Conservation (phyloP, 805 yeast genomes). For the Candida adriatica region DNA sequence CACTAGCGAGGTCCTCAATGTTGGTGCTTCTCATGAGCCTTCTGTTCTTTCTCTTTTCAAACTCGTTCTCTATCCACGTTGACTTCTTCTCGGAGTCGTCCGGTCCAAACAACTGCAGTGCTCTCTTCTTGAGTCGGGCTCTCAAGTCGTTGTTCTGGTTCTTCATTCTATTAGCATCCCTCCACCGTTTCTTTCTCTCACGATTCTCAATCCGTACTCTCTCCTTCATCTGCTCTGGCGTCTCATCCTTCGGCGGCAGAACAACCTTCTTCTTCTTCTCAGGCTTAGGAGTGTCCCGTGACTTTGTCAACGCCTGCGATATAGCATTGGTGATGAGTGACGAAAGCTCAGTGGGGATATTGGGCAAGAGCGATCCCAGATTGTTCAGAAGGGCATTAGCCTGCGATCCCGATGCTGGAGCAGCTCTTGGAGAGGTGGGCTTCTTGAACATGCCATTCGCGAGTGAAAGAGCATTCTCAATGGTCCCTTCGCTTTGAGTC, state of each 20-base stretch:
- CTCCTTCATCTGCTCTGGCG: slow-evolving; percentile 38
- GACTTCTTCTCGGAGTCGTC: slow-evolving; percentile 45
- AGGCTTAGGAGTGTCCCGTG: background rate
- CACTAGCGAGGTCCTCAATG: slow-evolving; percentile 22
- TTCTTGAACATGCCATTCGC: slow-evolving; percentile 11
- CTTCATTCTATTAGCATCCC: slow-evolving; percentile 70
- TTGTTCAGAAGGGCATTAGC: slow-evolving; percentile 10
- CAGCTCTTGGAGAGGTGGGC: background rate
- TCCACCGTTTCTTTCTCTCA: slow-evolving; percentile 76
- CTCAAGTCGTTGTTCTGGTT: slow-evolving; percentile 86
- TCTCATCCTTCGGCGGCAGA: slow-evolving; percentile 16
- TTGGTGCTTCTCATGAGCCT: slow-evolving; percentile 40
- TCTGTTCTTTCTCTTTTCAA: slow-evolving; percentile 54
- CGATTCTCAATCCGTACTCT: slow-evolving; percentile 61
- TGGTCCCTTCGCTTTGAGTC: slow-evolving; percentile 1
- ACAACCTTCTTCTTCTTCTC: slow-evolving; percentile 13
- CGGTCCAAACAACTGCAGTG: slow-evolving; percentile 58
- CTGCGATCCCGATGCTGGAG: slow-evolving; percentile 11
- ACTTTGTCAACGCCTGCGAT: slow-evolving; percentile 16
- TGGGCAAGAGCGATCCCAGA: slow-evolving; percentile 19
- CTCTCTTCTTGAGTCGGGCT: slow-evolving; percentile 69
- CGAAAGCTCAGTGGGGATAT: slow-evolving; percentile 19
- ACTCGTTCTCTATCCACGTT: slow-evolving; percentile 73
- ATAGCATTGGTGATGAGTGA: slow-evolving; percentile 20
- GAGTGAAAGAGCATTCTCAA: slow-evolving; percentile 6